Conservation (phyloP, 148 eudicot genomes). For the Nepenthes gracilis region DNA sequence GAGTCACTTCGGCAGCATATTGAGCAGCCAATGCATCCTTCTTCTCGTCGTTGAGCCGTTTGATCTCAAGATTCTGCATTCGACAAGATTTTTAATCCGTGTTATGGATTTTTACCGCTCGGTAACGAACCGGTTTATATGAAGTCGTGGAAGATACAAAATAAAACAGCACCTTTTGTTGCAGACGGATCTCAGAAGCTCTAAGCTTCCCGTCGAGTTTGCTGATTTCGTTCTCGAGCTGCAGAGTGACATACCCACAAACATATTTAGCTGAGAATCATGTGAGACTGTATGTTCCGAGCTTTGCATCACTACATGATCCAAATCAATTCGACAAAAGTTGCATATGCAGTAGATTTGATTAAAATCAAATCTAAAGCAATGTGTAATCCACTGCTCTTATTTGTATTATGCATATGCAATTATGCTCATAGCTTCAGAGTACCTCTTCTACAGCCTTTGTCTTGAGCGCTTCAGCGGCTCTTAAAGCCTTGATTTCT, state of each 20-base stretch:
- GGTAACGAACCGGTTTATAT: neutral
- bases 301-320: no score
- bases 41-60: slow-evolving; percentile 59
- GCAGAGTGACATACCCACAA: slow-evolving; percentile 8
- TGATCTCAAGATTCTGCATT: slow-evolving; percentile 73
- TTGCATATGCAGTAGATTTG: neutral
- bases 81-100: neutral
- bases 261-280: neutral
- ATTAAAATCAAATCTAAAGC: neutral
- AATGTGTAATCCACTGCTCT: neutral
- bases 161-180: slow-evolving; percentile 54
- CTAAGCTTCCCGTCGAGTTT: slow-evolving; percentile 58
- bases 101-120: neutral
- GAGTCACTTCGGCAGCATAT: slow-evolving; percentile 86
- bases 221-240: slow-evolving; percentile 40
- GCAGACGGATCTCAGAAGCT: slow-evolving; percentile 31
- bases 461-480: slow-evolving; percentile 49
- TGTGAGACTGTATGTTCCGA: no score
- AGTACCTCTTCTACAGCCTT: slow-evolving; percentile 79
- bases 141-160: neutral
- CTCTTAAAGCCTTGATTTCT: slow-evolving; percentile 66
- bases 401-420: neutral
- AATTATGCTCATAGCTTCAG: neutral
- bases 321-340: neutral
- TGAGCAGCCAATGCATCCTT: slow-evolving; percentile 87